Evolutionary conservation across 2,329 filamentous ascomycete genomes (phyloP), one percentile per base, ranked within the genome.

Genomic region (Beauveria bassiana): DNA sequence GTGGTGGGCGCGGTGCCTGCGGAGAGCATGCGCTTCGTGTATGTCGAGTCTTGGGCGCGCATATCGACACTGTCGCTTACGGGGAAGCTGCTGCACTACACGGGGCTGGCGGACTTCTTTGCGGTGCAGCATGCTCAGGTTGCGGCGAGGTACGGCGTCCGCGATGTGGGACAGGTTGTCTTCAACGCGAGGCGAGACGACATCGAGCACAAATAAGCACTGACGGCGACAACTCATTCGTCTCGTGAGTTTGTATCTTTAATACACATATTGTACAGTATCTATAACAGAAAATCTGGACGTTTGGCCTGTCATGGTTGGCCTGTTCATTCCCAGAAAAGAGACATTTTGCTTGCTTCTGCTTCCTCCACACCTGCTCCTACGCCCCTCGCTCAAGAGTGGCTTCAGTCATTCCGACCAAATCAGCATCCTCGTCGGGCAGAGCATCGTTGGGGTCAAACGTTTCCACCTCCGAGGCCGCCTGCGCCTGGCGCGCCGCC

Each of bases 11-110:
- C 78, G 6, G 75, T 77, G 28, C 80, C 80, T 0, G 71, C 77
- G 22, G 75, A 79, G 31, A 82, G 81, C 65, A 87, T 93, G 77
- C 84, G 86, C 64, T 87, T 89, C 10, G 79, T 98, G 16, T 99
- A 95, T 72, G 84, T 97, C 31, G 95, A 99, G 78, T 95, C 90
- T 22, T 97, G 93, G 88, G 93, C 95, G 3, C 83, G 95, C 18
- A 90, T 96, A 18, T 87, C 82, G 66, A 87, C 84, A 14, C 75
- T 98, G 65, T 98, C 93, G 75, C 73, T 97, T 63, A 96, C 91
- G 43, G 95, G 93, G 0, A 87, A 85, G 70, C 76, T 98, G 43
- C 78, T 99, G 62, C 75, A 88, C 62, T 76, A 78, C 65, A 77
- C 78, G 2, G 76, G 79, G 51, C 74, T 96, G 46, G 89, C 89